These are phyloP conservation scores for Apiotrichum mycotoxinovorans DNA, from an alignment of 1,284 basidiomycete genomes.

Conservation along the genomic window DNA sequence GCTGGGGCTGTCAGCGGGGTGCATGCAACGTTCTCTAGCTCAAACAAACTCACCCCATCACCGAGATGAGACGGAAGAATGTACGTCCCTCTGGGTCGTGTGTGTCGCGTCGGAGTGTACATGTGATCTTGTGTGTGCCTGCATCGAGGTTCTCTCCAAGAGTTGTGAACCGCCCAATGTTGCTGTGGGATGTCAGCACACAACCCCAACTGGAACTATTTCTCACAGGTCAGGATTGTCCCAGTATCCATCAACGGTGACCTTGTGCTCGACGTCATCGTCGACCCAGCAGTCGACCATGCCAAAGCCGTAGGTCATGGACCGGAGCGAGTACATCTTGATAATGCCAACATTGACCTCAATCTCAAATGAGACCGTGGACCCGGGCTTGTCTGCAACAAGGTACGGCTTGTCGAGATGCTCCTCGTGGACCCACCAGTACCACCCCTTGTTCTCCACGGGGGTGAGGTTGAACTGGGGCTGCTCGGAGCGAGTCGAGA, in stretches of 20 bases:
- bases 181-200: conserved; percentile 14
- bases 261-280: conserved; percentile 22
- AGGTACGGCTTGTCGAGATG: conserved; percentile 46
- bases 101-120: conserved; percentile 18
- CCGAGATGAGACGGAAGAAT: conserved; percentile 17
- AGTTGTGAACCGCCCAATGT: conserved; percentile 19
- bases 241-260: conserved; percentile 39
- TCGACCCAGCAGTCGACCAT: conserved; percentile 46
- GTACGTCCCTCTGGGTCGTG: conserved; percentile 14
- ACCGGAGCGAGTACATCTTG: conserved; percentile 45
- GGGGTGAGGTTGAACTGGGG: conserved; percentile 43
- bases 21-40: too few species aligned
- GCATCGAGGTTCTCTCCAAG: conserved; percentile 4
- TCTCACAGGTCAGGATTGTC: conserved; percentile 20
- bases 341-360: conserved; percentile 41
- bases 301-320: conserved; percentile 43
- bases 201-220: too few species aligned
- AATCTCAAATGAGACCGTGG: conserved; percentile 37
- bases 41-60: conserved; percentile 16
- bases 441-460: conserved; percentile 35
- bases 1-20: too few species aligned
- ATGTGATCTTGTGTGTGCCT: conserved; percentile 14
- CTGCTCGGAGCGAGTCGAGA: conserved; percentile 31
- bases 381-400: conserved; percentile 33
- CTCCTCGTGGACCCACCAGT: conserved; percentile 44